Base-by-base conservation (phyloP, 345 rosid species). In the Mallotus nudiflorus region DNA sequence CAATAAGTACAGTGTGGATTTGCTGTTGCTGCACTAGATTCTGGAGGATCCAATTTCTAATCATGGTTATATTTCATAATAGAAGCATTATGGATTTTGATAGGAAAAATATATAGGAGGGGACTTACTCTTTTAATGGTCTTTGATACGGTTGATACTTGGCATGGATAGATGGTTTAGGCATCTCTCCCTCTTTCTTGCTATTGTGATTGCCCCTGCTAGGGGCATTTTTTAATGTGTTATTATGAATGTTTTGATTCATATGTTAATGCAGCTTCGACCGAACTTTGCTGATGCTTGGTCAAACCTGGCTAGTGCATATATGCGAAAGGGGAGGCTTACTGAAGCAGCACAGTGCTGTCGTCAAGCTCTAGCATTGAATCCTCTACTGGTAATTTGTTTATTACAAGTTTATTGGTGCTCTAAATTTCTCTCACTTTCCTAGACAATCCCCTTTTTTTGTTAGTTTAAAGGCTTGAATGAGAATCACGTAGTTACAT, bases 271-370 rank as follows among this genome's bases (percentile, higher is more conserved):
- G 75, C 92, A 96, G 99, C 89, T 96, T 59, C 91, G 91, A 25
- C 99, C 99, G 52, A 96, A 81, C 68, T 96, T 92, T 73, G 91
- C 97, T 71, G 99, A 96, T 88, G 98, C 97, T 35, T 96, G 99
- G 99, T 92, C 98, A 6, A 96, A 96, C 78, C 78, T 96, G 73
- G 99, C 96, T 25, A 96, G 97, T 84, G 96, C 98, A 22, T 96
- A 96, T 84, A 89, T 96, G 96, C 84, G 94, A 10, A 96, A 92
- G 76, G 98, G 99, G 80, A 87, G 96, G 78, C 89, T 89, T 66
- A 91, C 37, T 29, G 99, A 96, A 88, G 99, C 97, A n/a, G 81
- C 89, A 7, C 97, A 91, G 73, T 96, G 99, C 78, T 96, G 97
- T 77, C 93, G 92, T 50, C 99, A 92, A 76, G 99, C 99, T 4